Evolutionary conservation across 805 yeast species (phyloP), one percentile per base, ranked within the genome.

Genomic region (Hanseniaspora occidentalis): DNA sequence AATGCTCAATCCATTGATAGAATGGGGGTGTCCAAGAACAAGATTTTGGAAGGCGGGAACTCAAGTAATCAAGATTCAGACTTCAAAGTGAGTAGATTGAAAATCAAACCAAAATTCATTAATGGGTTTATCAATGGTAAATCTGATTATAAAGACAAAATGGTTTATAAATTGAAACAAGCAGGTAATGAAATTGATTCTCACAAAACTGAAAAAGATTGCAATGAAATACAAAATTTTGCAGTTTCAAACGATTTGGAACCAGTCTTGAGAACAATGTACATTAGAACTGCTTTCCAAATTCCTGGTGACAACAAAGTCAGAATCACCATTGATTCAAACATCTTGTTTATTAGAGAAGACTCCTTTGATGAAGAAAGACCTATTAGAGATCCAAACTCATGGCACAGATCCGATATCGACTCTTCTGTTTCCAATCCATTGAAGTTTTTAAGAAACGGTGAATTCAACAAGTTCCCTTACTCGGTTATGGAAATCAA

Each of bases 301-400:
- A 89, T 89, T 51, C 98, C 98, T 2, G 96, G 96, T 43, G 97
- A 92, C 58, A 94, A 88, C 58, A 75, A 89, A 54, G 80, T 88
- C 29, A 77, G 97, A 57, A 78, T 92, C 45, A 79, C 84, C 35
- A 84, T 89, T 47, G 97, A 89, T 62, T 80, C 94, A 13, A 92
- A 92, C 57, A 75, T 92, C 42, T 56, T 79, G 39, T 88, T 84
- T 56, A 79, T 89, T 45, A 75, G 97, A 51, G 98, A 89, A 58
- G 97, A 89, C 58, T 63, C 89, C 0, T 81, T 89, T 54, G 95
- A 88, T 59, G 62, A 69, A 35, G 77, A 75, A 47, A 73, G 88
- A 50, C 97, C 98, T 14, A 81, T 86, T 46, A 79, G 98, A 63
- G 83, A 85, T 54, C 94, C 96, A 29, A 61, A 64, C 17, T 73